Conservation (phyloP, 2,329 filamentous ascomycete genomes). For the Stemphylium lycopersici region DNA sequence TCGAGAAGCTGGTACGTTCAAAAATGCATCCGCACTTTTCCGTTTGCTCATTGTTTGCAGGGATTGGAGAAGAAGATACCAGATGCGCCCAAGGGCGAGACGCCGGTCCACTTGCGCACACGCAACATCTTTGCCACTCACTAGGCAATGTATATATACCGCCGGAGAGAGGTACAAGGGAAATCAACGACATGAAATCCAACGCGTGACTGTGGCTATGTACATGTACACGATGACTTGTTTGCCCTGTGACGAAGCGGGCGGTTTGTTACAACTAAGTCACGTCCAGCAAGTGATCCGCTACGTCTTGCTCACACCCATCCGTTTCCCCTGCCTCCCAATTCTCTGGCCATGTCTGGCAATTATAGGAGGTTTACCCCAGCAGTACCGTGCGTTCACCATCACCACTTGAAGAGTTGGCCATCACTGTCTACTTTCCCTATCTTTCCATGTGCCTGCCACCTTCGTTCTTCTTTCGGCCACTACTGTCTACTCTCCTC, state of each 20-base stretch:
- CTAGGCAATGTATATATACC: constrained; percentile 43
- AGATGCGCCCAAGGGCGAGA: constrained; percentile 56
- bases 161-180: constrained; percentile 19
- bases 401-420: constrained; percentile 7
- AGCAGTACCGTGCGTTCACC: constrained; percentile 2
- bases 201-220: background rate
- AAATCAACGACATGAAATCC: constrained; percentile 24
- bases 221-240: constrained; percentile 1
- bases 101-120: constrained; percentile 57
- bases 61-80: constrained; percentile 61
- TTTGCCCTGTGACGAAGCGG: constrained; percentile 22
- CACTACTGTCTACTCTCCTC: background rate
- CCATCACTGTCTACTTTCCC: background rate
- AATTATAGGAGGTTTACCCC: background rate
- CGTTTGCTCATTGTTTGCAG: constrained; percentile 33
- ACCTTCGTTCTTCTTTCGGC: background rate
- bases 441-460: background rate
- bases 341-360: background rate
- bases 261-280: constrained; percentile 3
- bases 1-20: constrained; percentile 83
- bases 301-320: background rate
- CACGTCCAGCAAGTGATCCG: constrained; percentile 2
- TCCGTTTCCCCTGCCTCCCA: background rate
- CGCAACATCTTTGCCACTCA: constrained; percentile 51
- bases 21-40: background rate